Evolutionary conservation across 495 filamentous ascomycete species (phyloP).

Genomic region (Xylaria acuta): DNA sequence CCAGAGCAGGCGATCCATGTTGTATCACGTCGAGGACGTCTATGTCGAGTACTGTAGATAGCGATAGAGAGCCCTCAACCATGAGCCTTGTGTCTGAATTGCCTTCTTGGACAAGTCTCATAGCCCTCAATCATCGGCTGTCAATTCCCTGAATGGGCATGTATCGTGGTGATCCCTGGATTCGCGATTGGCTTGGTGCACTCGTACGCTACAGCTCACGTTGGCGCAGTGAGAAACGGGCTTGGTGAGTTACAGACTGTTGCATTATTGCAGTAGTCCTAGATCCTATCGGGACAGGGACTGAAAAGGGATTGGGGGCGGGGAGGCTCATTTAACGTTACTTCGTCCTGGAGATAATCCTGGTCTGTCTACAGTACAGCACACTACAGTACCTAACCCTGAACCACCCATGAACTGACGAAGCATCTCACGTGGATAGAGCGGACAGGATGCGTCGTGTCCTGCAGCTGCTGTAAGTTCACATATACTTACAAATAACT

Average conservation of each 20-base stretch:
- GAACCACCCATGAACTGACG: slow-evolving; percentile 5
- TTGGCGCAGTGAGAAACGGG: slow-evolving; percentile 11
- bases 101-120: neutral
- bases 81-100: slow-evolving; percentile 8
- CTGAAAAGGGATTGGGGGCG: slow-evolving; percentile 25
- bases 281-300: slow-evolving; percentile 18
- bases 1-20: slow-evolving; percentile 6
- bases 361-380: neutral
- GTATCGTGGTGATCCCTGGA: neutral
- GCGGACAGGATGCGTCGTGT: neutral
- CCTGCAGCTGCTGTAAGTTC: neutral
- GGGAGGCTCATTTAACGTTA: slow-evolving; percentile 28
- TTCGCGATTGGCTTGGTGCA: neutral
- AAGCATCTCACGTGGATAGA: slow-evolving; percentile 17
- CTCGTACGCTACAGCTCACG: neutral
- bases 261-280: neutral
- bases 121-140: neutral
- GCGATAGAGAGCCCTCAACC: neutral
- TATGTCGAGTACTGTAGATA: neutral
- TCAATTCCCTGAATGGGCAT: slow-evolving; percentile 14
- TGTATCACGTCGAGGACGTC: slow-evolving; percentile 8
- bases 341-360: slow-evolving; percentile 5
- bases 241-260: neutral
- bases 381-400: too few relatives aligned
- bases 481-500: neutral